These are phyloP conservation scores for Colletotrichum echinochloae DNA, from an alignment of 2,329 filamentous ascomycete genomes.

Conservation along the genomic window DNA sequence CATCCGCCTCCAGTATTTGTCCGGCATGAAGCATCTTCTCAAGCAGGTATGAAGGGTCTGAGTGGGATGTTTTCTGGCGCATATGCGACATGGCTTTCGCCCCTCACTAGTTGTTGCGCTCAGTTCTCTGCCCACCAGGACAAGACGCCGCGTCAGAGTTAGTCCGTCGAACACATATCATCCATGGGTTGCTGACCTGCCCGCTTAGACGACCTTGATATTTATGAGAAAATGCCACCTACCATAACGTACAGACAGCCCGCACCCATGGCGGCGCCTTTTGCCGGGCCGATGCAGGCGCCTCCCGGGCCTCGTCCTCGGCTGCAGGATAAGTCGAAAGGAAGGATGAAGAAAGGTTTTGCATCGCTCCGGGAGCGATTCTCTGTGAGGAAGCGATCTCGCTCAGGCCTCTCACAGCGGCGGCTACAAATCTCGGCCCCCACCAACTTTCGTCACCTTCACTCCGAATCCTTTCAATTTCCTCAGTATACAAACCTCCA, in stretches of 20 bases:
- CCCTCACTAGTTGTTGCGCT: conserved; percentile 59
- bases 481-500: conserved; percentile 45
- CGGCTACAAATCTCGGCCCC: conserved; percentile 69
- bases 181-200: conserved; percentile 26
- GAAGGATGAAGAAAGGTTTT: conserved; percentile 53
- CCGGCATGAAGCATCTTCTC: conserved; percentile 36
- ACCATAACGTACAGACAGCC: conserved; percentile 50
- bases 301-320: conserved; percentile 42
- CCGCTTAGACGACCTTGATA: conserved; percentile 43
- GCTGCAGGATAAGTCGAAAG: conserved; percentile 48
- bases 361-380: conserved; percentile 55
- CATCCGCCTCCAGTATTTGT: conserved; percentile 30
- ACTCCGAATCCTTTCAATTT: conserved; percentile 59
- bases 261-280: conserved; percentile 46
- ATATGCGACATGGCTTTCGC: conserved; percentile 61
- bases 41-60: conserved; percentile 54
- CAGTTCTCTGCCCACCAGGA: conserved; percentile 54
- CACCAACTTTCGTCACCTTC: conserved; percentile 70
- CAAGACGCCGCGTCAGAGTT: conserved; percentile 55
- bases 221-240: conserved; percentile 45
- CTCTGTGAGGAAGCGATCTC: conserved; percentile 60
- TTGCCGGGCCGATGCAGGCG: conserved; percentile 44
- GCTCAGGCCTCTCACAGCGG: conserved; percentile 59
- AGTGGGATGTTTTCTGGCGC: conserved; percentile 57
- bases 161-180: conserved; percentile 43